phyloP scores from a whole-genome alignment of 257 asterid species.

The Verbascum thapsus region DNA sequence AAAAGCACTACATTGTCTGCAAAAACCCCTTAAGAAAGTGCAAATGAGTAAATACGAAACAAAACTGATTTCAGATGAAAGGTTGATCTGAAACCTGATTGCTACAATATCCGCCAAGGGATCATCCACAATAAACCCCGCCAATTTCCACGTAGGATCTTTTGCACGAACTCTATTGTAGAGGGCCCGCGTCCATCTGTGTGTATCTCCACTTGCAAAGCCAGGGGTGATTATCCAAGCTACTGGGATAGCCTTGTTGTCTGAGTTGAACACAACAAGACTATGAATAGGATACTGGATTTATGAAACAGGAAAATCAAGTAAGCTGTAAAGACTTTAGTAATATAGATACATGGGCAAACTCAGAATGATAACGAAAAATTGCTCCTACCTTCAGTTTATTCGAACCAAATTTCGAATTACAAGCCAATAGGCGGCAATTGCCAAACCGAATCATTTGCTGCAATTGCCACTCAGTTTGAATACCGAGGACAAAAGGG shows the following conservation, averaged over 20 bases:
- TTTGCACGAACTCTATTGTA: slow-evolving; percentile 77
- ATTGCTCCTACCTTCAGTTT: slow-evolving; percentile 71
- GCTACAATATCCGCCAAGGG: slow-evolving; percentile 70
- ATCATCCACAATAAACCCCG: slow-evolving; percentile 91
- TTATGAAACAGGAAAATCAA: slow-evolving; percentile 38
- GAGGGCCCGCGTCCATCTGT: slow-evolving; percentile 93
- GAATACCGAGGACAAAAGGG: slow-evolving; percentile 86
- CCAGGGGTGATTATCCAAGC: slow-evolving; percentile 89
- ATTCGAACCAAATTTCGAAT: slow-evolving; percentile 82
- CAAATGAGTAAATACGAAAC: neutral
- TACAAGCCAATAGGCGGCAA: slow-evolving; percentile 70
- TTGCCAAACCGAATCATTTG: slow-evolving; percentile 93
- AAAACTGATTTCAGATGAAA: slow-evolving; percentile 18
- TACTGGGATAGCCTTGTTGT: slow-evolving; percentile 97
- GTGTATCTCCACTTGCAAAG: slow-evolving; percentile 59
- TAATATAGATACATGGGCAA: slow-evolving; percentile 9
- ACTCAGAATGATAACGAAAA: slow-evolving; percentile 23
- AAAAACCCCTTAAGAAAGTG: neutral
- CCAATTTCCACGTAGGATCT: slow-evolving; percentile 94
- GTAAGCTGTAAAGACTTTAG: slow-evolving; percentile 41
- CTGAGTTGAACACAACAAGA: slow-evolving; percentile 95
- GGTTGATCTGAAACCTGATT: slow-evolving; percentile 54
- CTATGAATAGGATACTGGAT: slow-evolving; percentile 87
- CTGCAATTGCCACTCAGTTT: slow-evolving; percentile 98
- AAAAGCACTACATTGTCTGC: too few species aligned